Evolutionary conservation across 495 filamentous ascomycete species (phyloP), one percentile per base, ranked within the genome.

Genomic region (Oidiodendron maius): DNA sequence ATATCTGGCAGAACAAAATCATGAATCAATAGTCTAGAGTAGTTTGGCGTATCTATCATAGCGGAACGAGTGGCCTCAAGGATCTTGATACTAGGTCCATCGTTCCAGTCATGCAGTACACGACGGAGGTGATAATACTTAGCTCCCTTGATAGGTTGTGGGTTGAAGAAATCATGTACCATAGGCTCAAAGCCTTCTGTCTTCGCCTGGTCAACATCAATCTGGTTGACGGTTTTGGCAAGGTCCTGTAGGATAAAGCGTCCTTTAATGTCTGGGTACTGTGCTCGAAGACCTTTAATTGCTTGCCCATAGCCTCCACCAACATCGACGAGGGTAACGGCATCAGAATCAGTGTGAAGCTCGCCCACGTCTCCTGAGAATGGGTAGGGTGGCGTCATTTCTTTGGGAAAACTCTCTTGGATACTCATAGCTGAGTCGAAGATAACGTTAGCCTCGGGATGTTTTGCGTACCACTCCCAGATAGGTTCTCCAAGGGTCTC

Each of bases 51-150:
- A 16, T 8, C 38, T 8, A 9, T 40, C 38, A 40, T 40, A 9
- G 38, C 38, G 6, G 8, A 9, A 16, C 16, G 38, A 15, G 16
- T 16, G 18, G 38, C 38, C 38, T 36, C 52, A 10, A 78, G 46
- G 48, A 76, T 74, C 13, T 39, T 56, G 13, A 61, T 42, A 1
- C 60, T 64, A n/a, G 71, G 57, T 11, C 52, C 52, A 24, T 68
- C 58, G 6, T 59, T 41, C 61, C 69, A 70, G 45, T 77, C 70
- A 45, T 78, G 74, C 8, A 78, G 36, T 16, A 78, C 64, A 49
- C 63, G 60, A 5, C 76, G 64, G 18, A 78, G 55, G 22, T 76
- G 62, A 51, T 75, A 78, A 4, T 69, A 63, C 22, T 71, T 67
- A 1, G 72, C 75, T 5, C 50, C 51, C 24, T 52, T 46, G 3